A percentile compares a stretch with the other conserved stretches of the same genome.
Evolutionary conservation across 2,329 filamentous ascomycete genomes (phyloP).

Genomic region (Fusarium beomiforme): DNA sequence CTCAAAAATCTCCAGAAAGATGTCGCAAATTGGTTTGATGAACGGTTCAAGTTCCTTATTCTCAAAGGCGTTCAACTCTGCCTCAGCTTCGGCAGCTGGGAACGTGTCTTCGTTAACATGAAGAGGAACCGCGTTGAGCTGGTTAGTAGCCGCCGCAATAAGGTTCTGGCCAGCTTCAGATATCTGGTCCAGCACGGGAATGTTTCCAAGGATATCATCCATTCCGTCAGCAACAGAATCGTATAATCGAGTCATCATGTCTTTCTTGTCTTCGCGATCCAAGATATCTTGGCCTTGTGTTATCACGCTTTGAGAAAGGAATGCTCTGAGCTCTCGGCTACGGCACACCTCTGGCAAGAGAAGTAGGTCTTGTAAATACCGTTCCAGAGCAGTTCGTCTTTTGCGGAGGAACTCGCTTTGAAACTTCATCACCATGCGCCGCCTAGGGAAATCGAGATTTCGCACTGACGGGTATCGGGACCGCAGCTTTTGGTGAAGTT

Average conservation of each 20-base stretch:
- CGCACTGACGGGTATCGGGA: slow-evolving; percentile 87
- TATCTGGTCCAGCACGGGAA: slow-evolving; percentile 93
- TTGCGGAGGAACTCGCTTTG: slow-evolving; percentile 97
- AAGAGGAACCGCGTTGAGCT: slow-evolving; percentile 67
- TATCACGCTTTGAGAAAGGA: slow-evolving; percentile 88
- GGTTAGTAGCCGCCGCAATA: slow-evolving; percentile 77
- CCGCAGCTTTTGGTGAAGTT: slow-evolving; percentile 89
- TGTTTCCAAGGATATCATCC: slow-evolving; percentile 97
- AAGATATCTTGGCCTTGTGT: slow-evolving; percentile 67
- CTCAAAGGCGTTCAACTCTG: slow-evolving; percentile 93
- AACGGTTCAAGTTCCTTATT: slow-evolving; percentile 91
- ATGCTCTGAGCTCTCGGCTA: slow-evolving; percentile 89
- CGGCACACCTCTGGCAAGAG: slow-evolving; percentile 92
- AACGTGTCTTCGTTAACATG: slow-evolving; percentile 61
- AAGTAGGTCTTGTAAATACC: slow-evolving; percentile 84
- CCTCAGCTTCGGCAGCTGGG: slow-evolving; percentile 81
- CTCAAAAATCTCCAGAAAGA: slow-evolving; percentile 96
- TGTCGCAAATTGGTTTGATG: slow-evolving; percentile 97
- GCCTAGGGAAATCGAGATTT: slow-evolving; percentile 88
- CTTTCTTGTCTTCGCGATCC: slow-evolving; percentile 73
- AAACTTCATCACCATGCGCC: slow-evolving; percentile 94
- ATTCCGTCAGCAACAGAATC: slow-evolving; percentile 97
- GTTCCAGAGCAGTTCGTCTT: slow-evolving; percentile 82
- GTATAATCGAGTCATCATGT: slow-evolving; percentile 94
- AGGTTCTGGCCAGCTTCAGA: slow-evolving; percentile 93